These are phyloP conservation scores for Crithidia expoeki DNA, from an alignment of 208 protist species.

Conservation along the genomic window DNA sequence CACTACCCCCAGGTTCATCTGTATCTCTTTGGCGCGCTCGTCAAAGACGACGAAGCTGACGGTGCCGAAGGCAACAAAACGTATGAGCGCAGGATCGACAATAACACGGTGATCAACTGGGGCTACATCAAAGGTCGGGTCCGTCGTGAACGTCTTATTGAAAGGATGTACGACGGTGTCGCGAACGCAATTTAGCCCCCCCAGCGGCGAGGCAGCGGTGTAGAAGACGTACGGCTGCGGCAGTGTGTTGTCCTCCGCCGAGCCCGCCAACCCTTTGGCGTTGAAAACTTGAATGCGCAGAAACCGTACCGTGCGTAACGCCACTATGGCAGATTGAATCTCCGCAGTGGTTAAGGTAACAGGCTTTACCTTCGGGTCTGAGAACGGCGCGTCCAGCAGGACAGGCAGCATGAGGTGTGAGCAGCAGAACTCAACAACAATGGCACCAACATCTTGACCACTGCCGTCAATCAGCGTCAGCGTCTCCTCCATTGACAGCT, in stretches of 20 bases:
- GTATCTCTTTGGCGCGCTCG: slow-evolving; percentile 61
- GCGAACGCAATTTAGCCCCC: slow-evolving; percentile 53
- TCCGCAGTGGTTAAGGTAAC: slow-evolving; percentile 41
- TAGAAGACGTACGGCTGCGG: slow-evolving; percentile 90
- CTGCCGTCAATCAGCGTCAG: slow-evolving; percentile 54
- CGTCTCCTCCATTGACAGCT: slow-evolving; percentile 45
- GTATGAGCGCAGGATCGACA: slow-evolving; percentile 63
- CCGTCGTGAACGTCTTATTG: slow-evolving; percentile 45
- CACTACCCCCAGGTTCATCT: slow-evolving; percentile 66
- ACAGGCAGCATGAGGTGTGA: slow-evolving; percentile 72
- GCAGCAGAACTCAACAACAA: slow-evolving; percentile 63
- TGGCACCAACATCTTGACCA: slow-evolving; percentile 46
- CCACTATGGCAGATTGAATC: slow-evolving; percentile 58
- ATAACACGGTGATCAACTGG: slow-evolving; percentile 81
- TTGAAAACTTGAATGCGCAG: slow-evolving; percentile 81
- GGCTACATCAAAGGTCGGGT: slow-evolving; percentile 68
- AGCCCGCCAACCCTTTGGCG: slow-evolving; percentile 39
- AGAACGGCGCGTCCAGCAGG: slow-evolving; percentile 42
- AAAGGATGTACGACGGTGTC: slow-evolving; percentile 73
- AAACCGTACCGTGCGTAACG: slow-evolving; percentile 65
- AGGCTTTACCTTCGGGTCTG: slow-evolving; percentile 4
- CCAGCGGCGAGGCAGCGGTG: slow-evolving; percentile 52
- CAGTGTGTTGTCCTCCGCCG: slow-evolving; percentile 12
- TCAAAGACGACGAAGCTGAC: slow-evolving; percentile 89
- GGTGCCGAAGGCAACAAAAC: slow-evolving; percentile 62